Evolutionary conservation across 108 stramenopile genomes (phyloP), one percentile per base, ranked within the genome.

Genomic region (Pinguiococcus pyrenoidosus): DNA sequence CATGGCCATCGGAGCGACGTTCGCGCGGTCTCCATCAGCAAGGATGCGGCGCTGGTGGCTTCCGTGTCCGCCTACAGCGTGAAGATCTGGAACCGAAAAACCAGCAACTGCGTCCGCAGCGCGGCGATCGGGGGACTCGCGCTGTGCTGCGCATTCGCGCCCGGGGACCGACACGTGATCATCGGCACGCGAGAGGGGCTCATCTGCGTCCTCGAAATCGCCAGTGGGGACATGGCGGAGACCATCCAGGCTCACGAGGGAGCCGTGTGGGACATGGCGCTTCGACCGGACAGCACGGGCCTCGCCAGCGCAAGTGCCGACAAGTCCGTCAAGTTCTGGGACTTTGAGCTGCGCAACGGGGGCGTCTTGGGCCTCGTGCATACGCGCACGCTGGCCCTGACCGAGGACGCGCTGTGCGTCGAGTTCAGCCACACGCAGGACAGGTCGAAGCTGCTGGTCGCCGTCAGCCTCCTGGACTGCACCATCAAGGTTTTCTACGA

Each of bases 401-500:
- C 76, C 12, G 95, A 96, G 49, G 95, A 93, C 58, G 91, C 89
- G 32, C 79, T 96, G 54, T 78, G 82, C 38, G 91, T 92, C 13
- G 50, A 76, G 23, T 96, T 82, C 71, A 84, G 81, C 5, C 75
- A 79, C 21, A 73, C 61, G 10, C 33, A 47, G 37, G 78, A 81
- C 42, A 72, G 74, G 12, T 10, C 17, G 13, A 18, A 35, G 13
- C 40, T 84, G 77, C 71, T 86, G 82, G 25, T 64, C 1, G 58
- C 68, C n/a, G 69, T 74, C 26, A 82, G 89, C 0, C 71, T 81
- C 29, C 62, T 96, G 44, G 97, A 99, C 64, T 81, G 73, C 38
- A 92, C 85, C 9, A 83, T 99, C 49, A 90, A 91, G 55, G 89
- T 99, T 10, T 92, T 95, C 66, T 95, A 87, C 58, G 88, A 94